Percentiles rank a stretch among this genome's conserved stretches.
Conservation (phyloP, 192 early-diverging fungal species). For the Coemansia sp. region DNA sequence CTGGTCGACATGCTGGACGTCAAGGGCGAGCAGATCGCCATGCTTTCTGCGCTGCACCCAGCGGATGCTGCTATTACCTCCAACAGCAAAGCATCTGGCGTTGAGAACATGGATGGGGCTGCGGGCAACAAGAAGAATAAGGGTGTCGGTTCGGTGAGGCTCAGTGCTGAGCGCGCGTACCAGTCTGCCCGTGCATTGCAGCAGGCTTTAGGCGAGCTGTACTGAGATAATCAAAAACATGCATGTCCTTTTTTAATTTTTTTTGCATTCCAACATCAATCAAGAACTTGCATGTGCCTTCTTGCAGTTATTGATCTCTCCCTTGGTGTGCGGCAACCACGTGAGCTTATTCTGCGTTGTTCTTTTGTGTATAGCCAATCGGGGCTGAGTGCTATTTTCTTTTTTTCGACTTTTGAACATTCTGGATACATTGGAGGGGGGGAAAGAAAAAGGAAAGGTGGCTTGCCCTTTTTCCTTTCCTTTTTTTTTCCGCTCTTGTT, state of each 20-base stretch:
- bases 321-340: too few relatives aligned
- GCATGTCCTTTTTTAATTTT: too few relatives aligned
- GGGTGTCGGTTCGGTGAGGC: neutral
- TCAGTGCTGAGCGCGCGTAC: constrained; percentile 28
- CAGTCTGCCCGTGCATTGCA: constrained; percentile 44
- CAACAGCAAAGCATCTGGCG: neutral
- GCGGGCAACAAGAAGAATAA: neutral
- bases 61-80: neutral
- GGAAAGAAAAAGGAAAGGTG: too few relatives aligned
- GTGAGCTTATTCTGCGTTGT: too few relatives aligned
- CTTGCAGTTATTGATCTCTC: too few relatives aligned
- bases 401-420: neutral
- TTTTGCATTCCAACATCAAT: neutral
- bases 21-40: constrained; percentile 56
- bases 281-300: too few relatives aligned
- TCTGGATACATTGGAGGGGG: too few relatives aligned
- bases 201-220: constrained; percentile 45
- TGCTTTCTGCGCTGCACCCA: constrained; percentile 41
- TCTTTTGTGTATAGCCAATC: too few relatives aligned
- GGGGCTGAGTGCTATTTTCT: neutral
- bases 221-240: constrained; percentile 7
- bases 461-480: too few relatives aligned
- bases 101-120: neutral
- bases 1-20: constrained; percentile 52
- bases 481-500: too few relatives aligned